These are phyloP conservation scores for Phytopythium aichiense DNA, from an alignment of 352 stramenopile species.

Conservation along the genomic window DNA sequence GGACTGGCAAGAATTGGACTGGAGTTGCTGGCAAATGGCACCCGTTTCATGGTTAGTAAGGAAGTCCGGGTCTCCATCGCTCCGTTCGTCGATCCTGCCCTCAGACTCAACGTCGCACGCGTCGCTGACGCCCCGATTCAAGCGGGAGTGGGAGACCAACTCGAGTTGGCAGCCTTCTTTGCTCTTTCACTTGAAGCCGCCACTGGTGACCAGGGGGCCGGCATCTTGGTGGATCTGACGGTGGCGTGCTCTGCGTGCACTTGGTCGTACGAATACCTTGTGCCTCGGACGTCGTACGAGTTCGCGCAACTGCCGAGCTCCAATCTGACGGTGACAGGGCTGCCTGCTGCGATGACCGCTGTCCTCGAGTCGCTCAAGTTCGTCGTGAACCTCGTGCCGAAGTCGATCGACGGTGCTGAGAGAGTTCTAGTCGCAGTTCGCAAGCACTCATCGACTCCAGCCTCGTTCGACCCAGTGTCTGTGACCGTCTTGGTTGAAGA, in stretches of 20 bases:
- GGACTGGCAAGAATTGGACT: slow-evolving; percentile 7
- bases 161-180: not conserved
- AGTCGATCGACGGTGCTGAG: not conserved
- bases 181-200: not conserved
- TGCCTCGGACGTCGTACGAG: slow-evolving; percentile 44
- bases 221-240: slow-evolving; percentile 15
- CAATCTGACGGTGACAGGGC: slow-evolving; percentile 20
- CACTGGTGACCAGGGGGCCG: not conserved
- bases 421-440: not conserved
- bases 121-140: not conserved
- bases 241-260: slow-evolving; percentile 22
- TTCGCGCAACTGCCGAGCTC: slow-evolving; percentile 19
- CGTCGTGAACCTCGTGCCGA: not conserved
- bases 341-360: slow-evolving; percentile 9
- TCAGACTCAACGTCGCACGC: not conserved
- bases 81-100: not conserved
- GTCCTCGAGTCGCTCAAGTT: slow-evolving; percentile 20
- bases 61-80: not conserved
- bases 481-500: not conserved
- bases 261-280: slow-evolving; percentile 22
- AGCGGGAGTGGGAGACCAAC: not conserved
- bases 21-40: slow-evolving; percentile 15
- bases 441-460: not conserved
- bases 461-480: not conserved
- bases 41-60: not conserved